phyloP scores from a whole-genome alignment of 1,284 basidiomycete species.

The Leccinum pachyderme region DNA sequence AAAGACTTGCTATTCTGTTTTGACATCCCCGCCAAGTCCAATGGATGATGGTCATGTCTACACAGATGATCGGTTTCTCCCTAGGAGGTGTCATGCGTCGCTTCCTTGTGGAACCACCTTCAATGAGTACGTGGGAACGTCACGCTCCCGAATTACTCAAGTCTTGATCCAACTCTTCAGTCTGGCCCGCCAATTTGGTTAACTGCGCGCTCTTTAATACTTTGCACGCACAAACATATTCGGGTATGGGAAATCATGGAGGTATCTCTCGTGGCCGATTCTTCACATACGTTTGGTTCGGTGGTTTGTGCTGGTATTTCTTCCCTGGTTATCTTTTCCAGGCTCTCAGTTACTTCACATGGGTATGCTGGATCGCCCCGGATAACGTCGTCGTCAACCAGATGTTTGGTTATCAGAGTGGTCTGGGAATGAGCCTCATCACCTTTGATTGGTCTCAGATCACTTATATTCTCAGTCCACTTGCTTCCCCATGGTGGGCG shows the following conservation, averaged over 20 bases:
- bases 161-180: conserved; percentile 29
- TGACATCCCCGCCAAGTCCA: conserved; percentile 59
- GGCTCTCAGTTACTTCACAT: conserved; percentile 63
- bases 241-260: conserved; percentile 59
- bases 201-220: conserved; percentile 83
- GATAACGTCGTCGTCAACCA: conserved; percentile 68
- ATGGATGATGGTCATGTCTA: conserved; percentile 81
- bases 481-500: conserved; percentile 70
- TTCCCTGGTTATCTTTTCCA: conserved; percentile 73
- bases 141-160: neutral
- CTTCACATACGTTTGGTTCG: conserved; percentile 64
- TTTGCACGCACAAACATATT: conserved; percentile 60
- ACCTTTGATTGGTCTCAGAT: conserved; percentile 80
- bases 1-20: too few relatives aligned
- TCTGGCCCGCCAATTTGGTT: conserved; percentile 88
- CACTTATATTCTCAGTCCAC: conserved; percentile 50
- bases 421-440: conserved; percentile 72
- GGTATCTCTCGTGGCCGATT: conserved; percentile 76
- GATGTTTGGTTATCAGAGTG: conserved; percentile 78
- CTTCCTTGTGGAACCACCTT: conserved; percentile 84
- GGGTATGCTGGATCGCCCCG: conserved; percentile 79
- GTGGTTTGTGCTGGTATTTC: conserved; percentile 68
- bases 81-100: conserved; percentile 79
- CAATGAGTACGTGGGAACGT: conserved; percentile 60
- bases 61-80: conserved; percentile 85